phyloP scores from a whole-genome alignment of 108 stramenopile genomes.

The Phaeodactylum tricornutum region DNA sequence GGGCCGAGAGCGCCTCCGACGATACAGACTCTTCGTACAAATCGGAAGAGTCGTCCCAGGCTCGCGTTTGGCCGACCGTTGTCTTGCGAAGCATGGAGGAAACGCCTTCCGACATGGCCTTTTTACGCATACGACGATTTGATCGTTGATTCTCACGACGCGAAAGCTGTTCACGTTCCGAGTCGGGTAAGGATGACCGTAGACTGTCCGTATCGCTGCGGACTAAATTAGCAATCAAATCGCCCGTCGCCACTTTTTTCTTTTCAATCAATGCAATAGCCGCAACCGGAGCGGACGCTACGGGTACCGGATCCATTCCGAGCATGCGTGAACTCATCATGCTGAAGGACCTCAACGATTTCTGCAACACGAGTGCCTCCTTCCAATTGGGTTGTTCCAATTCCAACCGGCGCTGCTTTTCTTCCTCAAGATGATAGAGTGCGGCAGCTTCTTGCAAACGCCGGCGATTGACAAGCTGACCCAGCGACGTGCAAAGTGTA shows the following conservation, averaged over 20 bases:
- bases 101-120: slow-evolving; percentile 48
- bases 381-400: background rate
- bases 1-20: too few species aligned
- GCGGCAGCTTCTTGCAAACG: slow-evolving; percentile 40
- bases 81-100: slow-evolving; percentile 18
- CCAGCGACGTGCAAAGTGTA: slow-evolving; percentile 77
- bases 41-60: too few species aligned
- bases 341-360: too few species aligned
- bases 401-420: slow-evolving; percentile 1
- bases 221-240: slow-evolving; percentile 8
- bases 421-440: slow-evolving; percentile 32
- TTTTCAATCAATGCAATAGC: too few species aligned
- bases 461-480: slow-evolving; percentile 60
- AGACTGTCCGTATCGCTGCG: slow-evolving; percentile 6
- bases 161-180: background rate
- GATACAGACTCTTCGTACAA: too few species aligned
- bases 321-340: too few species aligned
- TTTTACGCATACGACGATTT: slow-evolving; percentile 14
- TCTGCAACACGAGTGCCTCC: too few species aligned
- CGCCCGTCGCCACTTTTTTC: too few species aligned
- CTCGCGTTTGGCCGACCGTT: too few species aligned
- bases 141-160: slow-evolving; percentile 12
- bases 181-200: background rate
- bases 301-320: too few species aligned
- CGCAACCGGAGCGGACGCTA: too few species aligned